A percentile compares a stretch with the other conserved stretches of the same genome.
Evolutionary conservation across 1,284 basidiomycete species (phyloP).

Genomic region (Ustilago xerochloae): DNA sequence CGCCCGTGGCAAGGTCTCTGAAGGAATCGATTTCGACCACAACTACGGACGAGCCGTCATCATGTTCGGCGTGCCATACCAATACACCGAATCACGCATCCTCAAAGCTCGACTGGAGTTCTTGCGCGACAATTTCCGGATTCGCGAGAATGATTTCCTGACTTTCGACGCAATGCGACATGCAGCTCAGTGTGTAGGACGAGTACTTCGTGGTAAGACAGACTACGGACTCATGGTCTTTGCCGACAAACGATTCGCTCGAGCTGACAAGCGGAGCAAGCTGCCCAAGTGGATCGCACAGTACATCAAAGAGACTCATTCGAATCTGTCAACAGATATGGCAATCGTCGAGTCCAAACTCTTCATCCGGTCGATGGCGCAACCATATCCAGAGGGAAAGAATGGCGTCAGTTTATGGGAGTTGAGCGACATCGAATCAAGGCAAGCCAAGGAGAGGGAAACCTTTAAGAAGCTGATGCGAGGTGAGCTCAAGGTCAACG

Average conservation of each 20-base stretch:
- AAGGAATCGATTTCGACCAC: constrained; percentile 99
- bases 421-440: constrained; percentile 82
- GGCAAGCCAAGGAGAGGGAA: constrained; percentile 80
- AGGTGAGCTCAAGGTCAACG: constrained; percentile 44
- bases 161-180: constrained; percentile 99
- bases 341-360: constrained; percentile 93
- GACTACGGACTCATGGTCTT: constrained; percentile 99
- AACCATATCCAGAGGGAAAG: constrained; percentile 89
- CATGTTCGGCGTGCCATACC: constrained; percentile 99
- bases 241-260: constrained; percentile 96
- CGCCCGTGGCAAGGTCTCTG: constrained; percentile 97
- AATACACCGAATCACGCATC: constrained; percentile 98
- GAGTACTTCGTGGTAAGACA: constrained; percentile 96
- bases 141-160: constrained; percentile 97
- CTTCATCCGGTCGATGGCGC: constrained; percentile 97
- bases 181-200: constrained; percentile 97
- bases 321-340: constrained; percentile 98
- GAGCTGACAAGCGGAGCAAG: constrained; percentile 95
- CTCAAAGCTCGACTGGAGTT: constrained; percentile 97
- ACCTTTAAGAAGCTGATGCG: constrained; percentile 62
- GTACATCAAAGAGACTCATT: constrained; percentile 91
- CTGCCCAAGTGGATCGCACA: constrained; percentile 99
- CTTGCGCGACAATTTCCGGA: constrained; percentile 96
- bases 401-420: constrained; percentile 96
- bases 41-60: constrained; percentile 95